A percentile compares a stretch with the other conserved stretches of the same genome.
Conservation (phyloP, 2,329 filamentous ascomycete species). For the Diplodia intermedia region DNA sequence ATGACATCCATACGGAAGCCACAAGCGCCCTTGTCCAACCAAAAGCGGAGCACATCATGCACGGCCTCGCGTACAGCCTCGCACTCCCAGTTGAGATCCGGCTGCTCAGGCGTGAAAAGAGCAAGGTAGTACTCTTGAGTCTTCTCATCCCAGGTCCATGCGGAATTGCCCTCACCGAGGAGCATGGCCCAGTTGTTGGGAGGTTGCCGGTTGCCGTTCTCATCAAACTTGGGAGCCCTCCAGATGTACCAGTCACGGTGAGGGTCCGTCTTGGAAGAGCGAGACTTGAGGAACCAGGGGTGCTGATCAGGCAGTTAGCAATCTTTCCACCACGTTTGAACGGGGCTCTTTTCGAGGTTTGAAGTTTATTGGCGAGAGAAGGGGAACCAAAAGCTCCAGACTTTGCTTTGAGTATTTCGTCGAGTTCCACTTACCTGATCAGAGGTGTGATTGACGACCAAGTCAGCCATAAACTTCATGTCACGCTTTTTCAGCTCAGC, state of each 20-base stretch:
- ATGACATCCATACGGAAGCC: slow-evolving; percentile 59
- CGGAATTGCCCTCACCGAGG: slow-evolving; percentile 49
- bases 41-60: slow-evolving; percentile 56
- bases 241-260: slow-evolving; percentile 78
- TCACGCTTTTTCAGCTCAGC: slow-evolving; percentile 65
- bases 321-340: background rate
- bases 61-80: slow-evolving; percentile 53
- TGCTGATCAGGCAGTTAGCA: slow-evolving; percentile 55
- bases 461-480: slow-evolving; percentile 75
- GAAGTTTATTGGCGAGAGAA: background rate
- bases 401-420: background rate
- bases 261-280: slow-evolving; percentile 65
- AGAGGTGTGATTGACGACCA: slow-evolving; percentile 80
- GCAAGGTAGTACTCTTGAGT: slow-evolving; percentile 57
- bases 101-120: slow-evolving; percentile 56
- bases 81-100: slow-evolving; percentile 59
- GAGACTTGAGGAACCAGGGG: slow-evolving; percentile 73
- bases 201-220: slow-evolving; percentile 61
- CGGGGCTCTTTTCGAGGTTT: background rate
- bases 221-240: slow-evolving; percentile 63
- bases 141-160: slow-evolving; percentile 56
- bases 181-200: slow-evolving; percentile 62
- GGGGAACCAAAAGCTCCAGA: background rate
- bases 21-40: slow-evolving; percentile 55
- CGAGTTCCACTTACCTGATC: slow-evolving; percentile 49